Conservation (phyloP, 306 rosid genomes). For the Sechiopsis laciniata region DNA sequence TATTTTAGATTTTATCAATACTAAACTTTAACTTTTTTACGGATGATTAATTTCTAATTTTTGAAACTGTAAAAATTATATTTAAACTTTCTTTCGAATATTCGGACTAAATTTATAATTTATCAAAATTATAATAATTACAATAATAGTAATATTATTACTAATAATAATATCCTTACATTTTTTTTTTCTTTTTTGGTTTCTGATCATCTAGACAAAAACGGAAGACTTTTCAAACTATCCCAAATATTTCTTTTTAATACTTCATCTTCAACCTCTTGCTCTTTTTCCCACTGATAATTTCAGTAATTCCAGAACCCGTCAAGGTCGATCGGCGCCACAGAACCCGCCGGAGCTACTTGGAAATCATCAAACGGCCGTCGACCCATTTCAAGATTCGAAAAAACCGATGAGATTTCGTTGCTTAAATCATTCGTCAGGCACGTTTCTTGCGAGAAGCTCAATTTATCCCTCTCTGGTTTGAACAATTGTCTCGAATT, state of each 20-base stretch:
- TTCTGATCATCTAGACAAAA: no score
- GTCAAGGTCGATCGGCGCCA: slow-evolving; percentile 35
- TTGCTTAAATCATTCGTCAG: slow-evolving; percentile 46
- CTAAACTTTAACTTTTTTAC: no score
- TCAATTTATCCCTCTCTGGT: slow-evolving; percentile 40
- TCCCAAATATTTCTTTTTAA: neutral
- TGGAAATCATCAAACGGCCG: slow-evolving; percentile 42
- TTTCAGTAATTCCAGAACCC: slow-evolving; percentile 54
- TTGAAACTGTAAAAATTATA: no score
- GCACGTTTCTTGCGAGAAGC: slow-evolving; percentile 54
- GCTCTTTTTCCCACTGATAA: neutral
- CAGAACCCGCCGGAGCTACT: slow-evolving; percentile 31
- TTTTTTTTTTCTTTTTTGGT: no score
- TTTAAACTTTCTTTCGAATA: no score
- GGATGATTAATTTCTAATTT: no score
- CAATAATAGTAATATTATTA: no score
- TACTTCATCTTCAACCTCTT: neutral
- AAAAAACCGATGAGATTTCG: slow-evolving; percentile 56
- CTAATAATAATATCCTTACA: neutral
- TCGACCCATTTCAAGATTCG: slow-evolving; percentile 47
- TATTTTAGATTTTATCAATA: no score
- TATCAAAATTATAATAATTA: no score
- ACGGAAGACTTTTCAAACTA: no score
- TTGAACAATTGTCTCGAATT: slow-evolving; percentile 44
- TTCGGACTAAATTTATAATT: no score